phyloP scores from a whole-genome alignment of 495 filamentous ascomycete species.

The Wilcoxina mikolae region DNA sequence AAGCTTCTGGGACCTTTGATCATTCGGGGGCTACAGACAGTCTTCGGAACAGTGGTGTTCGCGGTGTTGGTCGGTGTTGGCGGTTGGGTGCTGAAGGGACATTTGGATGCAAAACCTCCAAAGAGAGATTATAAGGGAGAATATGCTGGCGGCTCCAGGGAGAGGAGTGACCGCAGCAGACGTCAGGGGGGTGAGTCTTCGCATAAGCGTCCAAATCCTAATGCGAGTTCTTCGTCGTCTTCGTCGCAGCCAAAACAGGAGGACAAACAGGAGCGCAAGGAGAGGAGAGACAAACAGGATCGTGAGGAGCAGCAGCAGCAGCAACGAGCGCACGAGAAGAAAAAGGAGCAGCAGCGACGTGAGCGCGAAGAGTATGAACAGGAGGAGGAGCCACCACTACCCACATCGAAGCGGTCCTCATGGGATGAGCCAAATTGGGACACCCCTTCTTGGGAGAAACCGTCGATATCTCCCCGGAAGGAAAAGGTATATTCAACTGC shows the following conservation, averaged over 20 bases:
- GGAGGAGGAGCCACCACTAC: not conserved
- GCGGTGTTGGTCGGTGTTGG: conserved; percentile 9
- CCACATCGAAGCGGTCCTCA: conserved; percentile 2
- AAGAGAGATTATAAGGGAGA: not conserved
- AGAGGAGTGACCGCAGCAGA: not conserved
- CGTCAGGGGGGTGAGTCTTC: conserved; percentile 8
- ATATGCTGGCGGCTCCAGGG: conserved; percentile 1
- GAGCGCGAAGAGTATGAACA: conserved; percentile 7
- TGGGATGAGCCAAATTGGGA: not conserved
- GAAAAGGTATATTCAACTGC: not conserved
- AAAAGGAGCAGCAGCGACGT: conserved; percentile 38
- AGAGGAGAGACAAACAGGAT: conserved; percentile 33
- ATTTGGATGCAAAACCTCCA: not conserved
- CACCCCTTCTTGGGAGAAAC: not conserved
- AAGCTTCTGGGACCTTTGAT: conserved; percentile 48
- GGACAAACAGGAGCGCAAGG: conserved; percentile 14
- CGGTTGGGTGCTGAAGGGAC: conserved; percentile 11
- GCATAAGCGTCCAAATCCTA: conserved; percentile 3
- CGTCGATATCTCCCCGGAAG: not conserved
- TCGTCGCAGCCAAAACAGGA: not conserved
- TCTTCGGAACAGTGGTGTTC: conserved; percentile 2
- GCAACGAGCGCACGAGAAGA: conserved; percentile 38
- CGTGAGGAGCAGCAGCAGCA: conserved; percentile 46
- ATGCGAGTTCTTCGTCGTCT: not conserved
- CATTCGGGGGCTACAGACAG: not conserved